Base-by-base conservation (phyloP, 1,139 yeast genomes). In the Ogataea hybrid region DNA sequence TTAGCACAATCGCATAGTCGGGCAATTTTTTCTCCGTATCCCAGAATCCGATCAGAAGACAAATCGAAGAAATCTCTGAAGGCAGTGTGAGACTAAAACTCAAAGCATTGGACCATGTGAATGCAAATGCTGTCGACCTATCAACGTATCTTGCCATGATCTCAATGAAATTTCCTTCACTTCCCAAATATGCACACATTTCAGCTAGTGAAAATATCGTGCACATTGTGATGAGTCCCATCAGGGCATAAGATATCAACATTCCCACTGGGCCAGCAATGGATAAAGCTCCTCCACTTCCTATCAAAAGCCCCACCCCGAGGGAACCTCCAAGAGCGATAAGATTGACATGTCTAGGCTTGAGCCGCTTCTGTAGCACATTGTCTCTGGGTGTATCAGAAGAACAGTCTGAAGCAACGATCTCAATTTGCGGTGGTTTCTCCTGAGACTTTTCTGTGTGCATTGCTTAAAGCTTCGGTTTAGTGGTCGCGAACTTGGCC, bases 61-160 rank as follows among this genome's bases (percentile, higher is more conserved):
- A 90, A 32, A 82, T 79, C 23, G 85, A 84, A 10, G 89, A 81
- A 46, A 85, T 68, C 63, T 86, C 95, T 44, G 84, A 76, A 8
- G 94, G 85, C 62, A 77, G 83, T 2, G 94, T 84, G 52, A 82
- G 79, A 44, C 86, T 85, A 88, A 89, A 85, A 21, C 84, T 75
- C 63, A 84, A 84, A 87, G 89, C 84, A 62, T 86, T 86, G 65
- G 76, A 70, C 77, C 86, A 85, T 37, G 92, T 94, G 54, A 81
- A 79, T 35, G 94, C 82, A 42, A 84, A 87, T 48, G 92, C 94
- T 42, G 82, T 67, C 5, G 87, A 80, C 15, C 81, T 82, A 11
- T 83, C 77, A 42, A 75, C 64, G 70, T 84, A 85, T 54, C 89
- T 66, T 41, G 83, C 70, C 7, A 71, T 59, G 28, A 38, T 38